phyloP scores from a whole-genome alignment of 768 basidiomycete genomes.

The Lentinula detonsa region DNA sequence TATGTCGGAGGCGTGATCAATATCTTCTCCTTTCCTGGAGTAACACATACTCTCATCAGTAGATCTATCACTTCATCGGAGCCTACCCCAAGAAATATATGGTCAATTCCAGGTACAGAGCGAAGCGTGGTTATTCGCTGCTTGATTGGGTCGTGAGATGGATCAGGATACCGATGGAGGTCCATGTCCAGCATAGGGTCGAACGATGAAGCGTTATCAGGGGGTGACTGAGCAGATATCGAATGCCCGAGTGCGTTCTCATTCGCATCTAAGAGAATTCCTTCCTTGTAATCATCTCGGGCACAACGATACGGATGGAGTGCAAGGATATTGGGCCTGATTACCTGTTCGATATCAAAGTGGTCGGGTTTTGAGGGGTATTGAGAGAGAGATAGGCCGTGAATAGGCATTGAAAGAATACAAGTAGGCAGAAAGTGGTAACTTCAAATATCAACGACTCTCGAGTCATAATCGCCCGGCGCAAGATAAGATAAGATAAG shows the following conservation, averaged over 20 bases:
- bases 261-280: slow-evolving; percentile 94
- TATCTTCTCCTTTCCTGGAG: slow-evolving; percentile 75
- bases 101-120: slow-evolving; percentile 50
- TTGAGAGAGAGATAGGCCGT: slow-evolving; percentile 44
- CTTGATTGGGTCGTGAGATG: slow-evolving; percentile 80
- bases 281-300: slow-evolving; percentile 88
- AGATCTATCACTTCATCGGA: slow-evolving; percentile 96
- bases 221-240: slow-evolving; percentile 37
- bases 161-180: slow-evolving; percentile 92
- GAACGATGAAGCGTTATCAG: slow-evolving; percentile 23
- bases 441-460: no score
- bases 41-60: slow-evolving; percentile 84
- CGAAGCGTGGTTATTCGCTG: slow-evolving; percentile 67
- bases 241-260: slow-evolving; percentile 93
- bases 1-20: slow-evolving; percentile 93
- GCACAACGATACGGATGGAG: slow-evolving; percentile 94
- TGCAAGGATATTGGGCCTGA: slow-evolving; percentile 91
- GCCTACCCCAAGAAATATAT: slow-evolving; percentile 93
- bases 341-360: slow-evolving; percentile 77
- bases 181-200: slow-evolving; percentile 38
- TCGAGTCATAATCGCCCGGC: no score
- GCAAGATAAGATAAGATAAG: no score
- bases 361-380: slow-evolving; percentile 58
- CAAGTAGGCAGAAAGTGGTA: no score
- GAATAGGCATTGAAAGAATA: slow-evolving; percentile 47